Evolutionary conservation across 2,329 filamentous ascomycete species (phyloP), one percentile per base, ranked within the genome.

Genomic region (Ophiostoma ulmi): DNA sequence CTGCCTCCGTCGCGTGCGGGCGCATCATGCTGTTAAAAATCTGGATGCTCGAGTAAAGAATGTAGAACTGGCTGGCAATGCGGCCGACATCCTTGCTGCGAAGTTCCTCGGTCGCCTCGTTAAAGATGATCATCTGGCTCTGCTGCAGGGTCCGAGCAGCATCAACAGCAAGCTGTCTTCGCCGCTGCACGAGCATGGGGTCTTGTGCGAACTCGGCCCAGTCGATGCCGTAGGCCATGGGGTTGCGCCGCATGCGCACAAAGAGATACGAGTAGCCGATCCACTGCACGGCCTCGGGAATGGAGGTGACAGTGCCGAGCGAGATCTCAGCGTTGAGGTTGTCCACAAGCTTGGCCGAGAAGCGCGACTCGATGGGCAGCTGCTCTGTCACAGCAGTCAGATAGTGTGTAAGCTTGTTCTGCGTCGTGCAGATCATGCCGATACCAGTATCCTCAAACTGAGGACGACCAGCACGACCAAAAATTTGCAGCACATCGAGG

Each of bases 121-220:
- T 97, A 83, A 94, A 99, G 71, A 99, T 95, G 76, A 99, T 95
- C 96, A 99, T 99, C 80, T 99, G 95, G 75, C 92, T 97, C 77
- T 94, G 87, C 77, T 97, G 94, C 63, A 99, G 82, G 5, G 92
- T 91, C 63, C 90, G 86, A 0, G 95, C 95, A 35, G 95, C 95
- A 75, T 97, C 90, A 64, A 97, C 93, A 70, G 95, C 91, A 69
- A 99, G 83, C 74, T 95, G 90, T 3, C 94, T 88, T 69, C 95
- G 88, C 75, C 94, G 86, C 77, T 95, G 91, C 1, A 97, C 93
- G 36, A 99, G 85, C 72, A 89, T 90, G 0, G 93, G 94, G 76
- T 99, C 95, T 75, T 98, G 91, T 41, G 89, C 85, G 70, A 93
- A 91, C 79, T 99, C 95, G 20, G 90, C 85, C 92, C 92, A 98